Base-by-base conservation (phyloP, 768 basidiomycete genomes). In the Russula ochroleuca region DNA sequence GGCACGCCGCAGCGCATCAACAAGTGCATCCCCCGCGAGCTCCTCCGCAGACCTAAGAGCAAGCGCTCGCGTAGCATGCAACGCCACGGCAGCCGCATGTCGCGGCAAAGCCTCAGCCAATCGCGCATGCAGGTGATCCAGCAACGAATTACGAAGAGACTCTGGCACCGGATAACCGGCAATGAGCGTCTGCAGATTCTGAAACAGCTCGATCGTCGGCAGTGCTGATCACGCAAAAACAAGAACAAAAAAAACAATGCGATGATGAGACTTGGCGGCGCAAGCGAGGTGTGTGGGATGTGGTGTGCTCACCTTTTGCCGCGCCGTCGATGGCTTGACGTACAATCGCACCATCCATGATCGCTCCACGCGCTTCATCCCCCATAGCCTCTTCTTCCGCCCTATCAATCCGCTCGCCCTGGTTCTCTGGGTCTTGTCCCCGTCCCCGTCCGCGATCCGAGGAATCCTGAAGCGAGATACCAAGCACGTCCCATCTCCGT, bases 271-370 rank as follows among this genome's bases (percentile, higher is more conserved):
- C 14, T 13, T 35, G 9, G n/a, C 51, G 9, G n/a, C 51, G 33
- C n/a, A 21, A 21, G 28, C 3, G 49, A 51, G 28, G 48, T 14
- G 25, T 28, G 49, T 45, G 28, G 28, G 7, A n/a, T 45, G 28
- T 28, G 49, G 19, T 35, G 51, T 49, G 45, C 53, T 64, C 72
- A 87, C 93, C 89, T 83, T 87, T 79, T 13, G 79, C 82, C 35
- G 93, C 93, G 67, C 81, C 87, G 21, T 79, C 76, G 54, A 94
- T 83, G n/a, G 90, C 90, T 49, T 85, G 80, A 71, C 83, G 85
- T 43, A 91, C 88, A 69, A 93, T 91, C 4, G 82, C 90, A 28
- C 92, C 92, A 56, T 85, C 78, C 80, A 93, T 80, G 71, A 94
- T 85, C 48, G 82, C 81, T 70, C 77, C 78, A 56, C 88, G 79